Percentiles rank a stretch among this genome's conserved stretches.
These are phyloP conservation scores for Sporothrix euskadiensis DNA, from an alignment of 2,329 filamentous ascomycete genomes.

Conservation along the genomic window DNA sequence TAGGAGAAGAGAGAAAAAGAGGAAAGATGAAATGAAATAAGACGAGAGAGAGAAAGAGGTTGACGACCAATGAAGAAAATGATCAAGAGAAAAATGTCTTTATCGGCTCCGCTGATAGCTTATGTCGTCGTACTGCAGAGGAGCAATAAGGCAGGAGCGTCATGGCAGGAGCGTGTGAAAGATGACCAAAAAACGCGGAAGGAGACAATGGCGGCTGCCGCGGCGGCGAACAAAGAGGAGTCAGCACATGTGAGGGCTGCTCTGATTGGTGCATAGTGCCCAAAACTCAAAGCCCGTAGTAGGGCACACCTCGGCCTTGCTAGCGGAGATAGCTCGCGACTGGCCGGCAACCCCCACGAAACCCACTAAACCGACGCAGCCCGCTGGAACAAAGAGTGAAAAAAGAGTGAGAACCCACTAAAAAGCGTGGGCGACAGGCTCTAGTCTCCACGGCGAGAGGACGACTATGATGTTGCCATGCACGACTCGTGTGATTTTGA, in stretches of 20 bases:
- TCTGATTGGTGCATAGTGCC: background rate
- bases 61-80: background rate
- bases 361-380: conserved; percentile 3
- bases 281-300: background rate
- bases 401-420: background rate
- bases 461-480: background rate
- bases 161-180: background rate
- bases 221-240: background rate
- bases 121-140: conserved; percentile 17
- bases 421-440: background rate
- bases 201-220: conserved; percentile 2
- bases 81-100: background rate
- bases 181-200: background rate
- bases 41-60: background rate
- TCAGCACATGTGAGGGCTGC: background rate
- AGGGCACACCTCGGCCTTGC: background rate
- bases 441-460: background rate
- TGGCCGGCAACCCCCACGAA: conserved; percentile 13
- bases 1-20: background rate
- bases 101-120: conserved; percentile 15
- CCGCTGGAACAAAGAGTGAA: background rate
- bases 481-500: background rate
- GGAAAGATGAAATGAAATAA: background rate
- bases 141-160: background rate
- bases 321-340: conserved; percentile 3